Conservation (phyloP, 192 early-diverging fungal species). For the Thamnidium elegans region DNA sequence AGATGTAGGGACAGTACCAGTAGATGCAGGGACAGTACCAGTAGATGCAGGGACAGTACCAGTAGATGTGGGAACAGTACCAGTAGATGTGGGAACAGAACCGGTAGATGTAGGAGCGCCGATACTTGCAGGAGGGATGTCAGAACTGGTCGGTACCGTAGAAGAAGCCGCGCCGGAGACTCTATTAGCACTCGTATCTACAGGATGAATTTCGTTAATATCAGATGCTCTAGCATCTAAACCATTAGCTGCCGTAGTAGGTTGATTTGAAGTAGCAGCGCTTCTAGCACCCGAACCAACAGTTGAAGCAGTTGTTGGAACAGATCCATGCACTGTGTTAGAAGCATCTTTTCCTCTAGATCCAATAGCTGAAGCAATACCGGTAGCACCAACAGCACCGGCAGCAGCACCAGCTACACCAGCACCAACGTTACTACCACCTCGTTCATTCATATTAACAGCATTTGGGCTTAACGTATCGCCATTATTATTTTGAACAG, state of each 20-base stretch:
- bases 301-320: too few species aligned
- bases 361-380: background rate
- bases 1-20: too few species aligned
- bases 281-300: too few species aligned
- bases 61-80: background rate
- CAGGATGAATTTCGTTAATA: background rate
- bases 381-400: conserved; percentile 4
- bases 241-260: too few species aligned
- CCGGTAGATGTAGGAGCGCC: too few species aligned
- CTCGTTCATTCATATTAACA: background rate
- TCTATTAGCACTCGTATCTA: background rate
- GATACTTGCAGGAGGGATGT: too few species aligned
- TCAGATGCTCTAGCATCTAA: too few species aligned
- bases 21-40: background rate
- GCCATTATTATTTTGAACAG: background rate
- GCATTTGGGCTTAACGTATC: background rate
- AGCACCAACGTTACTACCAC: background rate
- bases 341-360: too few species aligned
- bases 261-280: too few species aligned
- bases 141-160: too few species aligned
- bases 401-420: conserved; percentile 2
- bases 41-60: background rate
- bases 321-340: too few species aligned
- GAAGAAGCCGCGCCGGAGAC: too few species aligned
- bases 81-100: background rate